These are phyloP conservation scores for Liquidambar formosana DNA, from an alignment of 164 flowering plant species.

Conservation along the genomic window DNA sequence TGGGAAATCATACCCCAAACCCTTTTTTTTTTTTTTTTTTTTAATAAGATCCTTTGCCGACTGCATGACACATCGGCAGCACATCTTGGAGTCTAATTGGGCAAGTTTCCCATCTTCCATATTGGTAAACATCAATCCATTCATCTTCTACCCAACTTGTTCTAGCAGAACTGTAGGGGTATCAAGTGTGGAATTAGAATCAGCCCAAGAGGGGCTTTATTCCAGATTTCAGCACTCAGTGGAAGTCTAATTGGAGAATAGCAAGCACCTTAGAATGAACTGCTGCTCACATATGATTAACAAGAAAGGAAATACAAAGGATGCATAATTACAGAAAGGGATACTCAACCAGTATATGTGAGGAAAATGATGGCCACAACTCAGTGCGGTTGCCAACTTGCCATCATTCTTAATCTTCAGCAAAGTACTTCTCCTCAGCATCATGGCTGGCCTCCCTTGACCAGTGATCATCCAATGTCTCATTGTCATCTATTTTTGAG, in stretches of 20 bases:
- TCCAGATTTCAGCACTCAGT: too few species aligned
- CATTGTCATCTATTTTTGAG: slow-evolving; percentile 79
- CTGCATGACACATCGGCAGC: too few species aligned
- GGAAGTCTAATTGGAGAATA: background rate
- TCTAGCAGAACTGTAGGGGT: background rate
- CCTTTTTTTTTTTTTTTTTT: too few species aligned
- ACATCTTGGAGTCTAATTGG: too few species aligned
- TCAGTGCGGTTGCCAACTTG: too few species aligned
- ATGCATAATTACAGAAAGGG: background rate
- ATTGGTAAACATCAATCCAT: background rate
- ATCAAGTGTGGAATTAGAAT: background rate
- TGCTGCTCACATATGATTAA: background rate
- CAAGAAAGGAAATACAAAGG: background rate
- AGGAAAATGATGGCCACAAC: too few species aligned
- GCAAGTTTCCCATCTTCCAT: too few species aligned
- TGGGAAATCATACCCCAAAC: too few species aligned
- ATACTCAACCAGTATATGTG: background rate
- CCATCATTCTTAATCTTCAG: slow-evolving; percentile 52
- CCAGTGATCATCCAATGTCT: slow-evolving; percentile 93
- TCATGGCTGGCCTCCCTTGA: slow-evolving; percentile 71
- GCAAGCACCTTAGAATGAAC: background rate
- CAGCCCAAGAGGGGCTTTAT: background rate
- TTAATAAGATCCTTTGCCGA: too few species aligned
- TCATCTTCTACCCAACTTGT: background rate
- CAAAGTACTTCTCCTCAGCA: slow-evolving; percentile 92